A percentile compares a stretch with the other conserved stretches of the same genome.
Conservation (phyloP, 305 asterid species). For the Solanum hybrid region DNA sequence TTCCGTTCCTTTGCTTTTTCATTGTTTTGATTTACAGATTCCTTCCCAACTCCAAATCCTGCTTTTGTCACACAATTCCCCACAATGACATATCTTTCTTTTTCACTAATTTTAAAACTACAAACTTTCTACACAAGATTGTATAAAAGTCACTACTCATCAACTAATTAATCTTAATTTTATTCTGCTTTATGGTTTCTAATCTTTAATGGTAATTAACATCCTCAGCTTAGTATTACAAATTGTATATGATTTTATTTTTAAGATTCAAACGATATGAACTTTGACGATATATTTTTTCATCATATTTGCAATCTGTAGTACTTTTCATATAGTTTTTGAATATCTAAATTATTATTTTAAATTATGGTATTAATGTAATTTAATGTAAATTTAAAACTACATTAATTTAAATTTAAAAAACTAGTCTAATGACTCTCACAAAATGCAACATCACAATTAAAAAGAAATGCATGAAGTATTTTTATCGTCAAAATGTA, state of each 20-base stretch:
- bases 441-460: background rate
- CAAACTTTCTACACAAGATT: background rate
- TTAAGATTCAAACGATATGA: background rate
- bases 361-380: background rate
- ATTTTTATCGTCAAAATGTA: background rate
- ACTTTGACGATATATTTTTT: too few species aligned
- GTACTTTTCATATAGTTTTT: too few species aligned
- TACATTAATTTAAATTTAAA: too few species aligned
- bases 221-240: background rate
- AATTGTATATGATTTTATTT: background rate
- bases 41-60: background rate
- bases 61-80: constrained; percentile 1
- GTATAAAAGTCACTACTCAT: background rate
- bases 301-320: background rate
- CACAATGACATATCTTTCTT: background rate
- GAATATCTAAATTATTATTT: background rate
- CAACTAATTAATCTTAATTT: background rate
- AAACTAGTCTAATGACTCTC: background rate
- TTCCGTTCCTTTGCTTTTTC: constrained; percentile 18
- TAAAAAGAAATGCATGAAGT: background rate
- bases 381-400: too few species aligned
- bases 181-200: background rate
- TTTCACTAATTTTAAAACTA: background rate
- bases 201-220: background rate
- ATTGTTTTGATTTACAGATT: background rate